A percentile compares a stretch with the other conserved stretches of the same genome.
These are phyloP conservation scores for Penicillium lividum DNA, from an alignment of 495 filamentous ascomycete genomes.

Conservation along the genomic window DNA sequence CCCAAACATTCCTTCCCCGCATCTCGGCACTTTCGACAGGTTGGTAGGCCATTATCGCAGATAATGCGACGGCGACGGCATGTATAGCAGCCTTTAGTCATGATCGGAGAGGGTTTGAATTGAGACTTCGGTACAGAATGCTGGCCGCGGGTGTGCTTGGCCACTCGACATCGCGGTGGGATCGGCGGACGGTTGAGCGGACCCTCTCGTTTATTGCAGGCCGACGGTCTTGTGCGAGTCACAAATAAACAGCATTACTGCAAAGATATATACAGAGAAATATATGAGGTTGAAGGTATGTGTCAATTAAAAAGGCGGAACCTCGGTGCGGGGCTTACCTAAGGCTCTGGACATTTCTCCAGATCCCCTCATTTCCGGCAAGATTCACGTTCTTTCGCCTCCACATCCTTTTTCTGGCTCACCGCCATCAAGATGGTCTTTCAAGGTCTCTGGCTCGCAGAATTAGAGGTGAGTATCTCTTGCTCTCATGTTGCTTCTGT, in stretches of 20 bases:
- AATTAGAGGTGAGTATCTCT: conserved; percentile 23
- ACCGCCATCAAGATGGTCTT: conserved; percentile 21
- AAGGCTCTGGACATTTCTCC: conserved; percentile 10
- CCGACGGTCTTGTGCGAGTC: background rate
- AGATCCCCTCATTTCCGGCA: conserved; percentile 7
- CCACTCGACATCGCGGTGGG: conserved; percentile 32
- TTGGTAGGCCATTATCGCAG: conserved; percentile 63
- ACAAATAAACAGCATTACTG: conserved; percentile 4
- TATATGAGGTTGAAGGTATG: background rate
- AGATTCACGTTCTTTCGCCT: conserved; percentile 6
- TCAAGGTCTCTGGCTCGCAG: conserved; percentile 20
- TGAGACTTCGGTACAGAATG: conserved; percentile 15
- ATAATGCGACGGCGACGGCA: conserved; percentile 52
- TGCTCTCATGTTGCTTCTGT: background rate
- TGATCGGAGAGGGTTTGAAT: conserved; percentile 22
- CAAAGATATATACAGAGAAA: background rate
- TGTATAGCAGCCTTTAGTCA: conserved; percentile 53
- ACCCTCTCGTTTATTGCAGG: conserved; percentile 21
- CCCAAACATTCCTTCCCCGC: conserved; percentile 62
- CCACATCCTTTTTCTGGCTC: conserved; percentile 2
- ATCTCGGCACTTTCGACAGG: conserved; percentile 64
- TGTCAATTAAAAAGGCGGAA: background rate
- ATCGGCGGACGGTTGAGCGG: background rate
- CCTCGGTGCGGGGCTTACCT: conserved; percentile 24
- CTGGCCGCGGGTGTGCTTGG: conserved; percentile 19